phyloP scores from a whole-genome alignment of 2,329 filamentous ascomycete species.

The Cytospora mali region DNA sequence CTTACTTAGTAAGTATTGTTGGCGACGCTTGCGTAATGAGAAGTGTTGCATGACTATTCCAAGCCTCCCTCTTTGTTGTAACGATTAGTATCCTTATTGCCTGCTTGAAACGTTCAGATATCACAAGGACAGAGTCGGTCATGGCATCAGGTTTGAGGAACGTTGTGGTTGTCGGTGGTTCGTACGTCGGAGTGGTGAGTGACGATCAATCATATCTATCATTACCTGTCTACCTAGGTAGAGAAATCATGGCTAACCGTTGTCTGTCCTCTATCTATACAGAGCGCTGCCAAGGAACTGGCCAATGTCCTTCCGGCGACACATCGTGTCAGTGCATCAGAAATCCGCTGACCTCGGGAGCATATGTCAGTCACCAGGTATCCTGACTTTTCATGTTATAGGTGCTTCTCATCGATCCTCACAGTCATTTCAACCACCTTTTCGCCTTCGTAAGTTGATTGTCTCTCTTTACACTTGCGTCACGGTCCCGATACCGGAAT shows the following conservation, averaged over 20 bases:
- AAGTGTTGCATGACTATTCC: constrained; percentile 17
- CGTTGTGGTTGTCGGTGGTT: constrained; percentile 49
- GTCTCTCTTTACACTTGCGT: background rate
- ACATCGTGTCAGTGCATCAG: constrained; percentile 34
- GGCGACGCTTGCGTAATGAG: constrained; percentile 5
- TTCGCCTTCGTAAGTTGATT: constrained; percentile 44
- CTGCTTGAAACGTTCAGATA: background rate
- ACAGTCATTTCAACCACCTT: constrained; percentile 52
- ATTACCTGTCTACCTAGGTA: background rate
- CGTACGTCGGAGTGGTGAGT: constrained; percentile 47
- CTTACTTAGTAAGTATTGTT: background rate
- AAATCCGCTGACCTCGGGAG: too few species aligned
- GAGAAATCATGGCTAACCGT: background rate
- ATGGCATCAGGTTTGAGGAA: constrained; percentile 38
- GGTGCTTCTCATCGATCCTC: constrained; percentile 49
- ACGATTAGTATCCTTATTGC: background rate
- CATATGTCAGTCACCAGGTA: background rate
- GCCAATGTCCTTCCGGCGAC: constrained; percentile 42
- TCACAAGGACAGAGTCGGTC: background rate
- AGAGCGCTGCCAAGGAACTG: constrained; percentile 41
- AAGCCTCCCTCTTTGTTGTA: background rate
- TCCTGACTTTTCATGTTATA: constrained; percentile 18
- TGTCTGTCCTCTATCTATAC: constrained; percentile 3
- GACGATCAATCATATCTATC: background rate
- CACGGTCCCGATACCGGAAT: constrained; percentile 8